Percentiles rank a stretch among this genome's conserved stretches.
These are phyloP conservation scores for Sporisorium exsertum DNA, from an alignment of 1,284 basidiomycete species.

Conservation along the genomic window DNA sequence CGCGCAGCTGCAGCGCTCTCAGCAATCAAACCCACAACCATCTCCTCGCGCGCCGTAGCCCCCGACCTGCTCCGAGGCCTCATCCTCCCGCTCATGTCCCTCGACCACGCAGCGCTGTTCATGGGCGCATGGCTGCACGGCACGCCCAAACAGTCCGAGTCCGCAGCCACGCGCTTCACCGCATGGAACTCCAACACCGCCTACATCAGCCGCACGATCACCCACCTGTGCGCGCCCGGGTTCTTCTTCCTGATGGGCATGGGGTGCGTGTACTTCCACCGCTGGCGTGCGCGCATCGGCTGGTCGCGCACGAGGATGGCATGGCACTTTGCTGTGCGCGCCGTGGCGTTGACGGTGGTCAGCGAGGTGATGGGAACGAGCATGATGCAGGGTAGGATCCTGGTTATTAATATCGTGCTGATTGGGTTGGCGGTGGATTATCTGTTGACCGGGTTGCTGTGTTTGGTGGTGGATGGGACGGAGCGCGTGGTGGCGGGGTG, in stretches of 20 bases:
- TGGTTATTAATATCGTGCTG: constrained; percentile 51
- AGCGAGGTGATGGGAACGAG: constrained; percentile 35
- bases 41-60: constrained; percentile 40
- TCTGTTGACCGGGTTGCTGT: constrained; percentile 40
- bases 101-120: constrained; percentile 52
- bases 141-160: constrained; percentile 38
- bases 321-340: constrained; percentile 35
- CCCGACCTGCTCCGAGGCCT: constrained; percentile 58
- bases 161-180: constrained; percentile 25
- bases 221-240: constrained; percentile 57
- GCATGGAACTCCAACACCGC: constrained; percentile 36
- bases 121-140: constrained; percentile 55
- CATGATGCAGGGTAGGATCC: constrained; percentile 21
- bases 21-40: constrained; percentile 15
- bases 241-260: constrained; percentile 59
- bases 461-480: constrained; percentile 25
- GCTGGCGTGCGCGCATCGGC: constrained; percentile 26
- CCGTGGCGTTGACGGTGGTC: constrained; percentile 40
- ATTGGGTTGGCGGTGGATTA: constrained; percentile 55
- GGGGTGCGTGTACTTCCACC: constrained; percentile 53
- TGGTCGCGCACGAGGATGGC: constrained; percentile 27
- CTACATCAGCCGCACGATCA: constrained; percentile 36
- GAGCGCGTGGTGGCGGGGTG: constrained; percentile 13
- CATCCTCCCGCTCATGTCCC: constrained; percentile 53
- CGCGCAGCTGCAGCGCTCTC: neutral